Evolutionary conservation across 2,329 filamentous ascomycete species (phyloP).

Genomic region (Paracorniculantispora psalliotae): DNA sequence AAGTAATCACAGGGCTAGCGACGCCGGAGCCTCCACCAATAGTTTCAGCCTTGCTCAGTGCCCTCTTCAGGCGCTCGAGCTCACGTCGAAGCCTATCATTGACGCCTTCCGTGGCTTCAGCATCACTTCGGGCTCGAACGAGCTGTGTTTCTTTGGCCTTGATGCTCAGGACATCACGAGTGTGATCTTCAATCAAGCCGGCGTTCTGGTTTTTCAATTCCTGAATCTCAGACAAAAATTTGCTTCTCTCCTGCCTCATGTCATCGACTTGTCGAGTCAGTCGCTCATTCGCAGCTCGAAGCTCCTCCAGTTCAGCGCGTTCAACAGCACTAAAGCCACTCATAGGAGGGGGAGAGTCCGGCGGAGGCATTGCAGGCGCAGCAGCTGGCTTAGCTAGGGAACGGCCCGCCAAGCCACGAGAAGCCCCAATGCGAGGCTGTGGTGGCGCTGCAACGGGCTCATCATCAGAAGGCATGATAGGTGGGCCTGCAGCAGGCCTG

Average conservation of each 20-base stretch:
- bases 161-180: conserved; percentile 88
- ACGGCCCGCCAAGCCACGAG: conserved; percentile 77
- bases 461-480: conserved; percentile 51
- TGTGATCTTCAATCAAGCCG: conserved; percentile 94
- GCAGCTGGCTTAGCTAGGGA: conserved; percentile 72
- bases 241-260: conserved; percentile 73
- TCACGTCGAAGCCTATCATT: conserved; percentile 82
- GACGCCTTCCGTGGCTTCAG: conserved; percentile 79
- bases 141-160: conserved; percentile 98
- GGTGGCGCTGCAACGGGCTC: conserved; percentile 51
- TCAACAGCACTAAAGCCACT: conserved; percentile 74
- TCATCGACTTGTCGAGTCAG: conserved; percentile 73
- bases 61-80: conserved; percentile 88
- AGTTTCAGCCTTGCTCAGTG: conserved; percentile 60
- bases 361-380: conserved; percentile 44
- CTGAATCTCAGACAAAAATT: conserved; percentile 78
- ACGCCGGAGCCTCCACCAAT: conserved; percentile 35
- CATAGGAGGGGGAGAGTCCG: conserved; percentile 53
- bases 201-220: conserved; percentile 97
- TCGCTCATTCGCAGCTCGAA: conserved; percentile 77
- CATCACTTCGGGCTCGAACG: conserved; percentile 84
- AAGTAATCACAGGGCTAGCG: conserved; percentile 41
- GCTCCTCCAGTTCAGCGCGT: conserved; percentile 84
- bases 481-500: conserved; percentile 42
- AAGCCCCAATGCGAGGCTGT: conserved; percentile 59